A percentile compares a stretch with the other conserved stretches of the same genome.
Conservation (phyloP, 2,329 filamentous ascomycete genomes). For the Sporothrix inflata region DNA sequence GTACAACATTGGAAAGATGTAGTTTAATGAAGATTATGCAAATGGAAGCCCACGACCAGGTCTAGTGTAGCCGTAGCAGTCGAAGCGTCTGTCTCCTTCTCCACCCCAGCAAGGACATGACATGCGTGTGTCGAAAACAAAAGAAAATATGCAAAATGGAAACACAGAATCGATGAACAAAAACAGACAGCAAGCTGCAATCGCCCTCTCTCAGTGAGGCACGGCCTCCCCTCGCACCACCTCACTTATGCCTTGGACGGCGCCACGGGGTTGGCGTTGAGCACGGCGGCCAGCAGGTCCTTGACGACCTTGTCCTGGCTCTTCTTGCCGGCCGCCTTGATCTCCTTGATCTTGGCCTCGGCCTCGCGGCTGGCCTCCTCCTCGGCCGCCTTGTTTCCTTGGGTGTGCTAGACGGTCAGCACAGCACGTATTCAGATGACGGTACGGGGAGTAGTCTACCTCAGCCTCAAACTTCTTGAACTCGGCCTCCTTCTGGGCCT, state of each 20-base stretch:
- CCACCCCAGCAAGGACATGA: neutral
- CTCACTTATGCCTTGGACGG: constrained; percentile 38
- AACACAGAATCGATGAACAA: neutral
- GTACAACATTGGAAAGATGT: neutral
- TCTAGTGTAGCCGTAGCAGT: neutral
- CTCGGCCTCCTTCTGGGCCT: constrained; percentile 85
- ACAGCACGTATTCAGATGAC: constrained; percentile 43
- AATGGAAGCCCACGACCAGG: neutral
- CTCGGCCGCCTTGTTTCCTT: constrained; percentile 82
- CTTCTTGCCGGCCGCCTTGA: constrained; percentile 78
- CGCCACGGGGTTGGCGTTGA: constrained; percentile 74
- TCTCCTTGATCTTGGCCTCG: constrained; percentile 79
- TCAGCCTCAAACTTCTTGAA: constrained; percentile 91
- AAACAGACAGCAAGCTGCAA: neutral
- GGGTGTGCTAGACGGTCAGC: constrained; percentile 70
- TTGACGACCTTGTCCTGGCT: constrained; percentile 78
- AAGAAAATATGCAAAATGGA: neutral
- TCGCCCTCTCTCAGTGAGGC: neutral
- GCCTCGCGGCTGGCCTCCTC: constrained; percentile 79
- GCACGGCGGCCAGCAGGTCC: constrained; percentile 82
- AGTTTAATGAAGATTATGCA: constrained; percentile 11
- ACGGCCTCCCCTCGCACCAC: neutral
- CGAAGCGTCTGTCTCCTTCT: neutral
- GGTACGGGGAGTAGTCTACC: too few relatives aligned
- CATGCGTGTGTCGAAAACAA: neutral